Base-by-base conservation (phyloP, 2,329 filamentous ascomycete species). In the Colletotrichum tabaci region DNA sequence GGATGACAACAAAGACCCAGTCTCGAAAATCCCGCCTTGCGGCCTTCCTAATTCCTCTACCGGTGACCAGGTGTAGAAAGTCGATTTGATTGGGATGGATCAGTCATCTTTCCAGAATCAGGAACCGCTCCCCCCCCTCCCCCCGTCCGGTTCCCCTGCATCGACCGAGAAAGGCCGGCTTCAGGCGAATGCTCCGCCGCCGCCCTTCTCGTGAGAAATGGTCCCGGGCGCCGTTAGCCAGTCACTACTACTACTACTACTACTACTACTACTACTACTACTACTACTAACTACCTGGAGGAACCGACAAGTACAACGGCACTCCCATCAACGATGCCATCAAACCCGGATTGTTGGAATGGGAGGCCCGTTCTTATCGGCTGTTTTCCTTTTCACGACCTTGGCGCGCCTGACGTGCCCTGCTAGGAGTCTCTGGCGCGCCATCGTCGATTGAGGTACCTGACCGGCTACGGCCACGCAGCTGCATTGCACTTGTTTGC, bases 1-100 rank as follows among this genome's bases (percentile, higher is more conserved):
- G 26, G 26, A 3, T 26, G 26, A 26, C 26, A 26, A 4, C 26
- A 26, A 42, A 49, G 57, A 35, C 46, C 23, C 10, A 46, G n/a
- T 44, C 18, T 53, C 52, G 16, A 18, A 35, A 26, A 26, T 53
- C 50, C 63, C 26, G 26, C 26, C 26, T 26, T 26, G 26, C 26
- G 26, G 65, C 60, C 67, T 71, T 71, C 67, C 67, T 42, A 71
- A 67, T 67, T 12, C 57, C 46, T 67, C 61, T 42, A 71, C 67
- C 67, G 63, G 67, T 62, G 67, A 67, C 67, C 63, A 52, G 67
- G 67, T 67, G 67, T 50, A 52, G 57, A 30, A 42, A 65, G 47
- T 21, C 35, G 16, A 50, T 62, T 66, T 62, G 67, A 71, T 71
- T 70, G 49, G 55, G 57, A 70, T 67, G 56, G 55, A 46, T 26